Conservation (phyloP, 495 filamentous ascomycete genomes). For the Aspergillus mulundensis region DNA sequence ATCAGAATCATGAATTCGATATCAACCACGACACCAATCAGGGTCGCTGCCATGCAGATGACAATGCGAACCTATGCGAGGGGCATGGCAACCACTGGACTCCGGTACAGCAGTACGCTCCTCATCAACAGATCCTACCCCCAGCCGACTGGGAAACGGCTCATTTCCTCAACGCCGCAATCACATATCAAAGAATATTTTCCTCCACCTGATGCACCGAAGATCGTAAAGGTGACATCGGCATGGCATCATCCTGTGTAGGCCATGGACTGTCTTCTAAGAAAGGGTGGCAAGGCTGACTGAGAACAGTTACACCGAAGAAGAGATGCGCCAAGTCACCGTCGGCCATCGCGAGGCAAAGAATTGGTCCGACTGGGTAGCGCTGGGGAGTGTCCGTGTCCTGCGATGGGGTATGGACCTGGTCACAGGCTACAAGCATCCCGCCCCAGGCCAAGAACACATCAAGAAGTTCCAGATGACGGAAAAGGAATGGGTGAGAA, state of each 20-base stretch:
- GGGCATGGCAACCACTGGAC: slow-evolving; percentile 18
- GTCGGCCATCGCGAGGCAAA: slow-evolving; percentile 65
- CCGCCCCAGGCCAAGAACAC: slow-evolving; percentile 43
- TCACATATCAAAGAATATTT: slow-evolving; percentile 39
- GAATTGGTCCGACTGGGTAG: slow-evolving; percentile 64
- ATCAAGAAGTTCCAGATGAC: slow-evolving; percentile 55
- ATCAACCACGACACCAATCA: slow-evolving; percentile 30
- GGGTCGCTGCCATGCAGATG: slow-evolving; percentile 27
- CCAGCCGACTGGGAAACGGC: slow-evolving; percentile 22
- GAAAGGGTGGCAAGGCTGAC: slow-evolving; percentile 7
- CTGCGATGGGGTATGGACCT: slow-evolving; percentile 65
- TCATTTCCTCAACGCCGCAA: slow-evolving; percentile 36
- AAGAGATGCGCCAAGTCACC: slow-evolving; percentile 59
- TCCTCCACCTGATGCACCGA: slow-evolving; percentile 30
- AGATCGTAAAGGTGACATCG: slow-evolving; percentile 33
- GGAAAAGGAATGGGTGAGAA: slow-evolving; percentile 71
- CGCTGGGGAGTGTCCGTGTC: slow-evolving; percentile 56
- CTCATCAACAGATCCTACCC: slow-evolving; percentile 13
- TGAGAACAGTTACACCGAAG: slow-evolving; percentile 50
- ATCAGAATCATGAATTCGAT: slow-evolving; percentile 22
- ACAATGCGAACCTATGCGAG: slow-evolving; percentile 25
- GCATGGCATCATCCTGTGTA: slow-evolving; percentile 45
- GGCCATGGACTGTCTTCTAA: slow-evolving; percentile 5
- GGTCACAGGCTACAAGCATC: slow-evolving; percentile 68
- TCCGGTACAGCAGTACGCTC: slow-evolving; percentile 18